Percentiles rank a stretch among this genome's conserved stretches.
phyloP scores from a whole-genome alignment of 345 rosid species.

The Iberis pinnata region DNA sequence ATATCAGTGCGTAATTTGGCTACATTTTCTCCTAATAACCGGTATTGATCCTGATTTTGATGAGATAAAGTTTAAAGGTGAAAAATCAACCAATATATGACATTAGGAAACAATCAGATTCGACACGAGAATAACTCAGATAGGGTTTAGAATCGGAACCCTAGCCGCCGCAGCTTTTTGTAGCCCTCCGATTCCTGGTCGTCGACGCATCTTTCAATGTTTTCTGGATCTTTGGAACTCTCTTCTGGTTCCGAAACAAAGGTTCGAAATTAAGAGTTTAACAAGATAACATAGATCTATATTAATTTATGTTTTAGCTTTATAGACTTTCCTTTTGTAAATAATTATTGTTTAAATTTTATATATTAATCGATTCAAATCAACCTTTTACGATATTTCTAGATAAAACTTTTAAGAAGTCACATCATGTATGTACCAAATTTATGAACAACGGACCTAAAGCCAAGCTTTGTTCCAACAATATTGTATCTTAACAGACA shows the following conservation, averaged over 20 bases:
- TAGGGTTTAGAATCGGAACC: conserved; percentile 27
- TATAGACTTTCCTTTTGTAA: too few species aligned
- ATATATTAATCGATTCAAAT: too few species aligned
- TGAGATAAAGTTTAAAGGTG: background rate
- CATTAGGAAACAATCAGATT: too few species aligned
- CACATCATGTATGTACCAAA: conserved; percentile 2
- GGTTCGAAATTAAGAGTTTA: too few species aligned
- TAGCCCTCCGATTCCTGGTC: conserved; percentile 81
- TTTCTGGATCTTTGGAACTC: background rate
- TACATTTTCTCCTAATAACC: conserved; percentile 72
- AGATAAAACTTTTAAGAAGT: background rate
- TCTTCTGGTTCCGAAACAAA: too few species aligned
- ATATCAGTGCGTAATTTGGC: conserved; percentile 70
- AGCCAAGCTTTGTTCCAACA: conserved; percentile 20
- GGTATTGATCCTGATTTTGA: conserved; percentile 53
- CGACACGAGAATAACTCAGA: too few species aligned
- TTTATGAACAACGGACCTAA: conserved; percentile 17
- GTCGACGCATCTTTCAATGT: conserved; percentile 56
- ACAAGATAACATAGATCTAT: too few species aligned
- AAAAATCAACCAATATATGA: too few species aligned
- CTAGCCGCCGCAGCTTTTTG: conserved; percentile 73
- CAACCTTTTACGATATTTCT: background rate
- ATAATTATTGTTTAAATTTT: too few species aligned
- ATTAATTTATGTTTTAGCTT: too few species aligned
- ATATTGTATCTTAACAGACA: conserved; percentile 2